These are phyloP conservation scores for Cutaneotrichosporon dermatis DNA, from an alignment of 1,284 basidiomycete genomes.

Conservation along the genomic window DNA sequence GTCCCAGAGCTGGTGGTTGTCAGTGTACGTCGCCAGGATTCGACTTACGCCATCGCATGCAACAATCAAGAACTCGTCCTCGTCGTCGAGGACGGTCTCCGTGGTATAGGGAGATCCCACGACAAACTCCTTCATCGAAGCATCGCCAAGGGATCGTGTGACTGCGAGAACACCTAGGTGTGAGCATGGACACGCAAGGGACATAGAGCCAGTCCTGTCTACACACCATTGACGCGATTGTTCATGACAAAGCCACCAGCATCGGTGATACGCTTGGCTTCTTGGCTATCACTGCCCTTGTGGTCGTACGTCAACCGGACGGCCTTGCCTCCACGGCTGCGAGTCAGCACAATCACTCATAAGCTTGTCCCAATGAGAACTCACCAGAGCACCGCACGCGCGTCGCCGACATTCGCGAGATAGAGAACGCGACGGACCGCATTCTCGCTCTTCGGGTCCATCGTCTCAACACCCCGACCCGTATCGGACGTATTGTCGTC, in stretches of 20 bases:
- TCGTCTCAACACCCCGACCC: constrained; percentile 37
- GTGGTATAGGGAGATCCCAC: constrained; percentile 98
- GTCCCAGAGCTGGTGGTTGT: constrained; percentile 80
- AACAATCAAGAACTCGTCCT: constrained; percentile 91
- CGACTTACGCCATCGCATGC: constrained; percentile 91
- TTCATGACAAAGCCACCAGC: constrained; percentile 99
- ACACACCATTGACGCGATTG: constrained; percentile 80
- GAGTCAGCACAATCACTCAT: not conserved
- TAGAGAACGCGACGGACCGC: constrained; percentile 73
- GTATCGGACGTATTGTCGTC: constrained; percentile 32
- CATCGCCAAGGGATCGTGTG: constrained; percentile 91
- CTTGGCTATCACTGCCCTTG: constrained; percentile 94
- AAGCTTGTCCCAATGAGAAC: constrained; percentile 6
- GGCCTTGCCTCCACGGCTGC: constrained; percentile 74
- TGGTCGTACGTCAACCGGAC: constrained; percentile 96
- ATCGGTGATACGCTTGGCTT: constrained; percentile 94
- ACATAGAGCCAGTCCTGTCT: too few species aligned
- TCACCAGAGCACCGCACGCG: constrained; percentile 51
- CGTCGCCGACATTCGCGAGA: constrained; percentile 83
- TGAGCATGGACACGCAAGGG: not conserved
- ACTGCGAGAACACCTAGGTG: constrained; percentile 78
- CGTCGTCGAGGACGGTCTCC: constrained; percentile 81
- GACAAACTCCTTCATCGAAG: constrained; percentile 99
- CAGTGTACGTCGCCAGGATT: too few species aligned
- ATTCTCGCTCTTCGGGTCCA: constrained; percentile 34